Conservation (phyloP, 306 rosid genomes). For the Casuarina equisetifolia region DNA sequence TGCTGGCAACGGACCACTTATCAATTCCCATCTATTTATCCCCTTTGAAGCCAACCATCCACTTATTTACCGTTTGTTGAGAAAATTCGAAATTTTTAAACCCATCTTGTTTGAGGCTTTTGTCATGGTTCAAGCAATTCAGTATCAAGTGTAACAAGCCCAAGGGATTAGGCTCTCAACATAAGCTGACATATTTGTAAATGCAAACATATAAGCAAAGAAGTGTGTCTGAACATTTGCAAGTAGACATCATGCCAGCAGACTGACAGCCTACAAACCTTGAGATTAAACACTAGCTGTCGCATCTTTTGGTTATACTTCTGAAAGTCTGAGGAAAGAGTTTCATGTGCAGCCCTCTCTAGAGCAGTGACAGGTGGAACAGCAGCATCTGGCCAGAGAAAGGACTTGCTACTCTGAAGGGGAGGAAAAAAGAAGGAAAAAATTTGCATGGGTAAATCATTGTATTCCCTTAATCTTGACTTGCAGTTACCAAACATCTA, state of each 20-base stretch:
- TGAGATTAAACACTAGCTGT: conserved; percentile 61
- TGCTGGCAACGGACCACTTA: neutral
- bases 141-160: neutral
- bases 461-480: neutral
- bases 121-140: neutral
- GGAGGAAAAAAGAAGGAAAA: conserved; percentile 22
- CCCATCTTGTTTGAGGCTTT: neutral
- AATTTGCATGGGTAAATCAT: conserved; percentile 4
- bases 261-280: conserved; percentile 52
- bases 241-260: conserved; percentile 9
- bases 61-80: neutral
- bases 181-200: neutral
- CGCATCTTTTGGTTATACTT: conserved; percentile 92
- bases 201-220: neutral
- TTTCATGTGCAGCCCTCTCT: conserved; percentile 78
- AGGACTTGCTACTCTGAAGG: conserved; percentile 56
- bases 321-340: conserved; percentile 60
- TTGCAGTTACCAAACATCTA: neutral
- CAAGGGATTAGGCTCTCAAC: neutral
- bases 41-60: neutral
- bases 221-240: neutral
- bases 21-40: neutral
- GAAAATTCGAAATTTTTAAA: neutral
- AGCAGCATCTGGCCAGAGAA: conserved; percentile 88
- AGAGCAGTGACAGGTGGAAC: conserved; percentile 70